Conservation (phyloP, 140 eudicot genomes). For the Ambrosia hybrid region DNA sequence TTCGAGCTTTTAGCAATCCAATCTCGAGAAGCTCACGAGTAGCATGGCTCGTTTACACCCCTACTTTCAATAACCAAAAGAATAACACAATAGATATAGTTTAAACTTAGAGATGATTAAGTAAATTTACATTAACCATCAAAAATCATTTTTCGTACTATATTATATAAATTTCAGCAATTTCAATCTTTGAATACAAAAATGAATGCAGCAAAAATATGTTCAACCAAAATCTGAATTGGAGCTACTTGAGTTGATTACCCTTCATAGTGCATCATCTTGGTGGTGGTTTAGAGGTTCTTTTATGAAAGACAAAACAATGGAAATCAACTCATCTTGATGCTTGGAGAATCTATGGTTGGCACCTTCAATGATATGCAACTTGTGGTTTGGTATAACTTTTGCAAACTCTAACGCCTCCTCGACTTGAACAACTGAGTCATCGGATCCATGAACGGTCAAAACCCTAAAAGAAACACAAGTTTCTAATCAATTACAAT, state of each 20-base stretch:
- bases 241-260: background rate
- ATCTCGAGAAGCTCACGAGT: too few species aligned
- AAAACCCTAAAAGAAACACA: slow-evolving; percentile 50
- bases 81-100: too few species aligned
- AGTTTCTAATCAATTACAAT: background rate
- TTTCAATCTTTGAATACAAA: background rate
- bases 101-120: background rate
- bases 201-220: slow-evolving; percentile 1
- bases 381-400: slow-evolving; percentile 50
- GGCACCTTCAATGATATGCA: slow-evolving; percentile 65
- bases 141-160: background rate
- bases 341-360: slow-evolving; percentile 63
- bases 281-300: slow-evolving; percentile 14
- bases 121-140: background rate
- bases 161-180: background rate
- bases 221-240: background rate
- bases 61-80: too few species aligned
- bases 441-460: slow-evolving; percentile 76
- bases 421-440: slow-evolving; percentile 60
- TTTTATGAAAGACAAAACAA: slow-evolving; percentile 49
- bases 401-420: slow-evolving; percentile 63
- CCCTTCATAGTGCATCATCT: background rate
- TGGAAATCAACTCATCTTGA: slow-evolving; percentile 50
- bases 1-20: too few species aligned
- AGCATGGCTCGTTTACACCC: too few species aligned